Base-by-base conservation (phyloP, 306 rosid species). In the Pyrus pyrifolia region DNA sequence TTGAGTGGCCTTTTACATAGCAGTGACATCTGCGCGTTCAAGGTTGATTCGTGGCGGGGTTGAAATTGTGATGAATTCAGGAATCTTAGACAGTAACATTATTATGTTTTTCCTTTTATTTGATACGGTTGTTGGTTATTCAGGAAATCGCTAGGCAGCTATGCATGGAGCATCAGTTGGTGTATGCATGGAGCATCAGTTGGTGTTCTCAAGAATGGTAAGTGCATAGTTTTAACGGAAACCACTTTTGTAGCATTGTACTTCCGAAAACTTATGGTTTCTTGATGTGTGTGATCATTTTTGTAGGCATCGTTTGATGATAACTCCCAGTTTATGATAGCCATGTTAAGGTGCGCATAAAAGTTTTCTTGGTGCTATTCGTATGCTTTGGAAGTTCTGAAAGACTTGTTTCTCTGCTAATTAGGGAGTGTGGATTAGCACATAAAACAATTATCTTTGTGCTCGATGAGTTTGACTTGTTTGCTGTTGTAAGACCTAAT, bases 101-200 rank as follows among this genome's bases (percentile, higher is more conserved):
- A 8, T 65, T 19, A 23, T 29, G 76, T 42, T 80, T 71, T 76
- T 72, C 78, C 11, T 4, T 58, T 75, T 81, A 40, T 77, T 51
- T 73, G 69, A 78, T 71, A 60, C 55, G 80, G 15, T 67, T 57
- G 76, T 79, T 79, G 78, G 52, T 87, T 58, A 66, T 85, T 53
- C 96, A 95, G 97, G 98, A 95, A 86, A 92, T 95, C 80, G 89
- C 98, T 63, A 86, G 97, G 82, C 98, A 95, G 87, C 75, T 95
- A 67, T 95, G 98, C 64, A 65, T 81, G 85, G 96, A 89, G 86
- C 89, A 95, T 86, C 92, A 89, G 33, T 78, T 95, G 81, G 73
- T 77, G 66, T 95, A 67, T 95, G 98, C 64, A 65, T 81, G 85
- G 96, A 89, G 86, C 89, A 95, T 86, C 92, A 89, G 33, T 78